Base-by-base conservation (phyloP, 2,329 filamentous ascomycete species). In the Fusarium kyushuense region DNA sequence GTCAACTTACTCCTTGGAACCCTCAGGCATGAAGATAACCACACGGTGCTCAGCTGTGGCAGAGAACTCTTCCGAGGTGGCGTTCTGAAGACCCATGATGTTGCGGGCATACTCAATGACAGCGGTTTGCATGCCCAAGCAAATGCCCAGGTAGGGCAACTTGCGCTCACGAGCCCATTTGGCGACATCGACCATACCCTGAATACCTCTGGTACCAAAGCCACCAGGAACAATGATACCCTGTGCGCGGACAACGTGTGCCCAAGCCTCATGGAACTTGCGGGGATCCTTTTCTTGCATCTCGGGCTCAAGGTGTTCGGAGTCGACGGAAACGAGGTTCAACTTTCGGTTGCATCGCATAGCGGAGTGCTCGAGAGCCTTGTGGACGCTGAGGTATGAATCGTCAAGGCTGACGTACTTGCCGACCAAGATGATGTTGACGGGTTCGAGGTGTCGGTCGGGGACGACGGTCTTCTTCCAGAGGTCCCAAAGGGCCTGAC, bases 1-100 rank as follows among this genome's bases (percentile, higher is more conserved):
- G 1, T 10, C 0, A 25, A 76, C 77, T 67, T 64, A 79, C 72
- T 80, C 79, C 70, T 81, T 82, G 64, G 77, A 79, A 7, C 76
- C 78, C 74, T 97, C 95, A 3, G 95, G 95, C 96, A 98, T 99
- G 81, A 92, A 95, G 71, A 98, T 87, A 70, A 99, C 89, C 29
- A 92, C 87, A 27, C 87, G 88, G 75, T 94, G 84, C 47, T 88
- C 82, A n/a, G 89, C 86, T 5, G 82, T 75, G 25, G 84, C 77
- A 45, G 82, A 72, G 32, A 89, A 82, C 74, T 90, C 87, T 70
- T 88, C 87, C 11, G 84, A 86, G 6, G 81, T 84, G 29, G 86
- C 87, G 12, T 81, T 76, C 33, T 81, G 73, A 65, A 94, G 84
- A 29, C 87, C 87, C 79, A 89, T 92, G 2, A 95, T 83, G 69